phyloP scores from a whole-genome alignment of 2,329 filamentous ascomycete species.

The Magnaporthiopsis rhizophila region DNA sequence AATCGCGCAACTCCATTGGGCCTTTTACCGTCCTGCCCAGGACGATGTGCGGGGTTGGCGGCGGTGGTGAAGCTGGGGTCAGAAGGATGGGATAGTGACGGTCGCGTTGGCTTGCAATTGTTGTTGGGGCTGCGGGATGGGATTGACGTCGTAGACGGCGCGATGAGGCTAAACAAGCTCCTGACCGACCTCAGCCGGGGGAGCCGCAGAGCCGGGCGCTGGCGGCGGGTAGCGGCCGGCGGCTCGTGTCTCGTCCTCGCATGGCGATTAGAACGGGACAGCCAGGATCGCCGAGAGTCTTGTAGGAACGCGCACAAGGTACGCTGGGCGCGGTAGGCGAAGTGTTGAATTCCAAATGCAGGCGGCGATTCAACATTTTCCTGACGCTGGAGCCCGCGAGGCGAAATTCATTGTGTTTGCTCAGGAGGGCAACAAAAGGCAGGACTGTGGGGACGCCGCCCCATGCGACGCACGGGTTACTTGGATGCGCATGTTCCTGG shows the following conservation, averaged over 20 bases:
- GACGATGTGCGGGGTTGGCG: slow-evolving; percentile 1
- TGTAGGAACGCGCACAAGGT: too few species aligned
- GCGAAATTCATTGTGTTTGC: background rate
- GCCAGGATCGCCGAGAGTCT: too few species aligned
- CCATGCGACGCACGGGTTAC: background rate
- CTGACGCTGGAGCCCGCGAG: background rate
- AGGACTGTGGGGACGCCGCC: background rate
- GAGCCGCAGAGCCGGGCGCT: background rate
- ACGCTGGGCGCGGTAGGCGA: too few species aligned
- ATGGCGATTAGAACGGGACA: background rate
- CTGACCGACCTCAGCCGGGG: background rate
- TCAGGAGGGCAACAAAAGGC: background rate
- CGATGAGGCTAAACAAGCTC: background rate
- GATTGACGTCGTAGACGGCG: too few species aligned
- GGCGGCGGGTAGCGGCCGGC: too few species aligned
- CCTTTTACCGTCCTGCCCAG: slow-evolving; percentile 9
- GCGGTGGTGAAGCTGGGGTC: background rate
- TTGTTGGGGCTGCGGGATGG: too few species aligned
- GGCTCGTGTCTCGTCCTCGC: background rate
- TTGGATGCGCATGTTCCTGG: background rate
- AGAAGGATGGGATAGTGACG: background rate
- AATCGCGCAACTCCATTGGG: slow-evolving; percentile 6
- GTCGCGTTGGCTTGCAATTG: too few species aligned
- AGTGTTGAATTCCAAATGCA: too few species aligned
- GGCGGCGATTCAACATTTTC: background rate